phyloP scores from a whole-genome alignment of 208 protist genomes.

The Spongospora subterranea region DNA sequence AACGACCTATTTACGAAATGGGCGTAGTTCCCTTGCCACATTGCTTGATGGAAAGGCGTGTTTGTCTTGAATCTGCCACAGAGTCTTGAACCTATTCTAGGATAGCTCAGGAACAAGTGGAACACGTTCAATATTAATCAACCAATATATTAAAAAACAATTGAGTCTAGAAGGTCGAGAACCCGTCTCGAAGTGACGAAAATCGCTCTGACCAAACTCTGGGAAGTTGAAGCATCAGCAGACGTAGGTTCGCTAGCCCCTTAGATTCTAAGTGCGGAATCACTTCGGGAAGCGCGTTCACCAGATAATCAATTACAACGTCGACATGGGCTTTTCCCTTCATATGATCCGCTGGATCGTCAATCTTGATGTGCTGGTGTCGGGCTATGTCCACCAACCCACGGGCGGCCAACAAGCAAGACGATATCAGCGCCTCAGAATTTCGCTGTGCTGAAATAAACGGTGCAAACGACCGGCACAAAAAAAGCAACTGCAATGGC shows the following conservation, averaged over 20 bases:
- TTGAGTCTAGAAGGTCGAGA: too few relatives aligned
- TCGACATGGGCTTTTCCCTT: background rate
- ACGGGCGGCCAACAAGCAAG: background rate
- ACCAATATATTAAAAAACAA: too few relatives aligned
- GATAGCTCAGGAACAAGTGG: too few relatives aligned
- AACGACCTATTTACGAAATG: too few relatives aligned
- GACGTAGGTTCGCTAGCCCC: background rate
- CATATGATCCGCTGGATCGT: background rate
- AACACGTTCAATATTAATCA: too few relatives aligned
- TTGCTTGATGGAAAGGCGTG: too few relatives aligned
- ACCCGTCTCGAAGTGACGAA: too few relatives aligned
- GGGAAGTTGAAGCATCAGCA: background rate
- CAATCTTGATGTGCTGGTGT: too few relatives aligned
- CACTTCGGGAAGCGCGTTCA: background rate
- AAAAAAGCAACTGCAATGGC: background rate
- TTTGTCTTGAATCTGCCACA: too few relatives aligned
- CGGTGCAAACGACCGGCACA: constrained; percentile 29
- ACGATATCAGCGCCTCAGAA: background rate
- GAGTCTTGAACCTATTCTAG: too few relatives aligned
- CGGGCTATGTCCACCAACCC: background rate
- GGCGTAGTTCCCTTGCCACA: too few relatives aligned
- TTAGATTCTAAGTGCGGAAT: background rate
- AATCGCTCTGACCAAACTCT: background rate
- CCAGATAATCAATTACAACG: background rate
- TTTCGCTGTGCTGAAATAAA: background rate